Percentiles rank a stretch among this genome's conserved stretches.
phyloP scores from a whole-genome alignment of 768 basidiomycete species.

The Mycena metata region DNA sequence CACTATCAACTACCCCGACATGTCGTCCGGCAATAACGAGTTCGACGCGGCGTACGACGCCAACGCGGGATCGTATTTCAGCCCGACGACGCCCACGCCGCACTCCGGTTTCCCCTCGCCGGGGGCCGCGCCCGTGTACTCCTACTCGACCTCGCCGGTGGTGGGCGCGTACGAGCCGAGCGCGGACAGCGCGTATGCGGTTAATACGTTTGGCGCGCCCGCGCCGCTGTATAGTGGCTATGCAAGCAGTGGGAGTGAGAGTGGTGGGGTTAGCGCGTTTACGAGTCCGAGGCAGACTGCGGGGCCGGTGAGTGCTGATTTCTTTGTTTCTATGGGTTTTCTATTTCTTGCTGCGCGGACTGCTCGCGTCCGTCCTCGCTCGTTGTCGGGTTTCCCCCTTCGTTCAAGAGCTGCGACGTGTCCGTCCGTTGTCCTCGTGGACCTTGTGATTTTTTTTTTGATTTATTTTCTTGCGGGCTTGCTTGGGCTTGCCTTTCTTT shows the following conservation, averaged over 20 bases:
- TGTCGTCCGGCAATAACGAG: slow-evolving; percentile 16
- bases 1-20: slow-evolving; percentile 11
- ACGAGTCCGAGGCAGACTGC: slow-evolving; percentile 31
- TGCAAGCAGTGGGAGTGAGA: neutral
- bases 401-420: no score
- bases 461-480: no score
- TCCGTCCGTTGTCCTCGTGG: no score
- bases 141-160: no score
- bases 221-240: no score
- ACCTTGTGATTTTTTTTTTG: no score
- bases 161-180: slow-evolving; percentile 25
- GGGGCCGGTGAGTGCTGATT: slow-evolving; percentile 33
- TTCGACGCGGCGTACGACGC: no score
- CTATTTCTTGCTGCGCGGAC: no score
- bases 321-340: neutral
- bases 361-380: no score
- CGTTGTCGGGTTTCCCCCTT: no score
- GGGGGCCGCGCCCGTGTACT: no score
- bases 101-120: neutral
- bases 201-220: slow-evolving; percentile 11
- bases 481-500: no score
- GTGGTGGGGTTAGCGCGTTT: neutral
- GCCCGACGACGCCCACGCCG: slow-evolving; percentile 23
- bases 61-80: slow-evolving; percentile 33
- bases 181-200: slow-evolving; percentile 29